A percentile compares a stretch with the other conserved stretches of the same genome.
Conservation (phyloP, 768 basidiomycete species). For the Naematelia aurantialba region DNA sequence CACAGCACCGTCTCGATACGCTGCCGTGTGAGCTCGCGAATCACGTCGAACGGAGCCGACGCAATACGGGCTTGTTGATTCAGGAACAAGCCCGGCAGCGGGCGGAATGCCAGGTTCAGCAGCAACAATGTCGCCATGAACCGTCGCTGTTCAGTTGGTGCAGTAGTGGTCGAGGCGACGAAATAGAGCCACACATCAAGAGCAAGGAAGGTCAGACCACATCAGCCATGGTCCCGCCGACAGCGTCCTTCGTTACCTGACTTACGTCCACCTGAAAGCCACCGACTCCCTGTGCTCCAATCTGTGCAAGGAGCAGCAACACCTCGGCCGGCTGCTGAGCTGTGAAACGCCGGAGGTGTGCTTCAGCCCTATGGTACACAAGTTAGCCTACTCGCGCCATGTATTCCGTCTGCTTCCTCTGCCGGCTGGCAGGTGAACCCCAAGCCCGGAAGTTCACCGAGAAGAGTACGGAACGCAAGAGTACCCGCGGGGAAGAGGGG, state of each 20-base stretch:
- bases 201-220: no score
- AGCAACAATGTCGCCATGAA: constrained; percentile 36
- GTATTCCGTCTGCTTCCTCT: no score
- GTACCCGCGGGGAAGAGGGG: no score
- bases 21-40: constrained; percentile 27
- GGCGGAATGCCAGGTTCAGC: constrained; percentile 30
- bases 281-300: constrained; percentile 40
- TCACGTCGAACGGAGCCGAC: constrained; percentile 37
- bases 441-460: no score
- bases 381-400: no score
- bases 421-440: no score
- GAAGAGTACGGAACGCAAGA: no score
- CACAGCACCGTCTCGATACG: constrained; percentile 42
- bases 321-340: constrained; percentile 27
- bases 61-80: constrained; percentile 24
- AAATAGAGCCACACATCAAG: no score
- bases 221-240: not conserved
- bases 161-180: not conserved
- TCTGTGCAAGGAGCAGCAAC: constrained; percentile 37
- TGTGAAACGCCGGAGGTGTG: constrained; percentile 24
- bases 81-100: constrained; percentile 32
- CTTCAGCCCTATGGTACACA: constrained; percentile 26
- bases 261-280: constrained; percentile 42
- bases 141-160: constrained; percentile 24
- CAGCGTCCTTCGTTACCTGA: not conserved